These are phyloP conservation scores for Hypoxylon sp. DNA, from an alignment of 2,329 filamentous ascomycete genomes.

Conservation along the genomic window DNA sequence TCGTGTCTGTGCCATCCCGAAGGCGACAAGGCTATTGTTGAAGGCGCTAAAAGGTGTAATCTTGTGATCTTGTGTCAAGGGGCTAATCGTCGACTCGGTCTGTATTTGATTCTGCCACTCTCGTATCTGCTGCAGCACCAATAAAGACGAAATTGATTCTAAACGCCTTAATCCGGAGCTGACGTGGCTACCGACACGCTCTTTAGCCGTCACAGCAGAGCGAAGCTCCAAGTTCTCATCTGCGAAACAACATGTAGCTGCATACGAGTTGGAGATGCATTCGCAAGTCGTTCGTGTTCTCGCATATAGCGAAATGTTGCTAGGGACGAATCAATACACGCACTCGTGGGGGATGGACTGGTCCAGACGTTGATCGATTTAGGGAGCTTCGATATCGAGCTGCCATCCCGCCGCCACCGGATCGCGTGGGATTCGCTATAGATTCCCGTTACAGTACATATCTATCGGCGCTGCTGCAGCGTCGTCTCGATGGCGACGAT, in stretches of 20 bases:
- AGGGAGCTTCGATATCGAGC: background rate
- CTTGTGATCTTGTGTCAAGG: background rate
- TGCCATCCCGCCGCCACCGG: slow-evolving; percentile 10
- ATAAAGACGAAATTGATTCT: background rate
- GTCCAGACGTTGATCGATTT: background rate
- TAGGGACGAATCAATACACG: background rate
- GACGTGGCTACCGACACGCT: slow-evolving; percentile 2
- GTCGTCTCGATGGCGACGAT: slow-evolving; percentile 5
- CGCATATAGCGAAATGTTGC: background rate
- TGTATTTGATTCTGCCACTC: background rate
- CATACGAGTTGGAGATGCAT: background rate
- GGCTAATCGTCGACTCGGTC: background rate
- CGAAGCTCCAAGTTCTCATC: background rate
- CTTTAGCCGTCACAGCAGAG: slow-evolving; percentile 5
- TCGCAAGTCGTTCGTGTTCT: background rate
- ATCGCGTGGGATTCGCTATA: background rate
- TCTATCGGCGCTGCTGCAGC: slow-evolving; percentile 7
- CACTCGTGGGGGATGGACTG: slow-evolving; percentile 9
- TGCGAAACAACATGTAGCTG: no score
- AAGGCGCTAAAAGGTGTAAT: background rate
- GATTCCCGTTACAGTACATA: slow-evolving; percentile 4
- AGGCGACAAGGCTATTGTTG: background rate
- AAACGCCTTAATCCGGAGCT: background rate
- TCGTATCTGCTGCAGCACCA: background rate
- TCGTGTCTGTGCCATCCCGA: background rate